Base-by-base conservation (phyloP, 2,329 filamentous ascomycete species). In the Verticillium tricorpus region DNA sequence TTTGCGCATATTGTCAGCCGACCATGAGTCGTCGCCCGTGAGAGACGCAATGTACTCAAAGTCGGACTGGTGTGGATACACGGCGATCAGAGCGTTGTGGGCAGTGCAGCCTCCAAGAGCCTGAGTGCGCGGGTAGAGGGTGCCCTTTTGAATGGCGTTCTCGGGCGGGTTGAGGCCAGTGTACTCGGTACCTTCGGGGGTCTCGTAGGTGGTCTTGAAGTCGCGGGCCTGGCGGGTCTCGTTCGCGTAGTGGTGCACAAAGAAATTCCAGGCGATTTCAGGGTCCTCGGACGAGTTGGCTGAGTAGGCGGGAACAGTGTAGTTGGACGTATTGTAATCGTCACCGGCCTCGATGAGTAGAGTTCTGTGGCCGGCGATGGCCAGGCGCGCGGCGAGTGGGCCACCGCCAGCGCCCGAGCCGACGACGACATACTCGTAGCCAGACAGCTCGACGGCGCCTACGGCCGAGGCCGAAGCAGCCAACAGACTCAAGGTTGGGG, bases 341-440 rank as follows among this genome's bases (percentile, higher is more conserved):
- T 85, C 83, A 58, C 84, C 84, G 28, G 84, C 84, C 66, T 87
- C 85, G 35, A 88, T 78, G 3, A 89, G 78, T n/a, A 88, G 80
- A 1, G 84, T 83, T 65, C 80, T 83, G 73, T 84, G 80, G 50
- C 86, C 85, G 37, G 83, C 81, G 58, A 83, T 74, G n/a, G 86
- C 85, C 32, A 89, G 80, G 52, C 84, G 79, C 28, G 82, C 81
- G 14, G 85, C 84, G 5, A 88, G 71, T 8, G 85, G 84, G 17
- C 81, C 84, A 56, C 85, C 85, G 14, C 85, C 85, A 7, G 85
- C 77, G 3, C 85, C 85, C 7, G 83, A 85, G 12, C 86, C 85
- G 40, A 88, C 84, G 11, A 89, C 79, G 32, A 89, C 77, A 72
- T 86, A 89, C 63, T 89, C 86, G 68, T 89, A 89, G 19, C 69